Percentiles rank a stretch among this genome's conserved stretches.
These are phyloP conservation scores for Lupinus albus DNA, from an alignment of 306 rosid species.

Conservation along the genomic window DNA sequence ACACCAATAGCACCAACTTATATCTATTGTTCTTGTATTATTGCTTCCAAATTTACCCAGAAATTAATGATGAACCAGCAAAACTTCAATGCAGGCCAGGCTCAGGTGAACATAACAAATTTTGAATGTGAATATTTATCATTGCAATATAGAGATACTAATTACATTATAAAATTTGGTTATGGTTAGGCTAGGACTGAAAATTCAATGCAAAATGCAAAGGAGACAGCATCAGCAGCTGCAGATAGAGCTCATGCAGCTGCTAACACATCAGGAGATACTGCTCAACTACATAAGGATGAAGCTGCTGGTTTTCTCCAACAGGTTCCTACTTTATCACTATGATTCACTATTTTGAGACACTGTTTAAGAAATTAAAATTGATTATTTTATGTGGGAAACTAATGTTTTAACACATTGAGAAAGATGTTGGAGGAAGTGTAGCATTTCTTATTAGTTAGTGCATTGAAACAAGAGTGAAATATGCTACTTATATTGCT, in stretches of 20 bases:
- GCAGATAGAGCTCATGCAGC: constrained; percentile 46
- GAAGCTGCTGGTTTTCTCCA: constrained; percentile 57
- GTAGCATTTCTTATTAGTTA: too few relatives aligned
- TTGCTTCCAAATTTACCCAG: background rate
- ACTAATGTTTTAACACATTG: too few relatives aligned
- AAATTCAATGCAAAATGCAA: constrained; percentile 31
- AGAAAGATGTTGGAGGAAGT: too few relatives aligned
- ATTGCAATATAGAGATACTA: background rate
- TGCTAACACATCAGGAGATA: constrained; percentile 41
- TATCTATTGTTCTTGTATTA: background rate
- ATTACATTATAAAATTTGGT: background rate
- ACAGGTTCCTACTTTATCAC: constrained; percentile 41
- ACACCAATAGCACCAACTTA: background rate
- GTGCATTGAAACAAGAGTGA: too few relatives aligned
- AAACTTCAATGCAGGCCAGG: constrained; percentile 45
- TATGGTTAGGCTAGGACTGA: constrained; percentile 47
- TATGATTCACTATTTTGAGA: background rate
- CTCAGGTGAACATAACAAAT: constrained; percentile 24
- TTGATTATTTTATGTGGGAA: too few relatives aligned
- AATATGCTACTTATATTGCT: too few relatives aligned
- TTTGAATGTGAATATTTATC: background rate
- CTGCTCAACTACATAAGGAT: constrained; percentile 48
- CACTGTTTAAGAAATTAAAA: too few relatives aligned
- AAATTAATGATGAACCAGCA: constrained; percentile 64
- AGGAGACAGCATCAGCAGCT: constrained; percentile 48